These are phyloP conservation scores for Xylariaceae sp. DNA, from an alignment of 2,329 filamentous ascomycete genomes.

Conservation along the genomic window DNA sequence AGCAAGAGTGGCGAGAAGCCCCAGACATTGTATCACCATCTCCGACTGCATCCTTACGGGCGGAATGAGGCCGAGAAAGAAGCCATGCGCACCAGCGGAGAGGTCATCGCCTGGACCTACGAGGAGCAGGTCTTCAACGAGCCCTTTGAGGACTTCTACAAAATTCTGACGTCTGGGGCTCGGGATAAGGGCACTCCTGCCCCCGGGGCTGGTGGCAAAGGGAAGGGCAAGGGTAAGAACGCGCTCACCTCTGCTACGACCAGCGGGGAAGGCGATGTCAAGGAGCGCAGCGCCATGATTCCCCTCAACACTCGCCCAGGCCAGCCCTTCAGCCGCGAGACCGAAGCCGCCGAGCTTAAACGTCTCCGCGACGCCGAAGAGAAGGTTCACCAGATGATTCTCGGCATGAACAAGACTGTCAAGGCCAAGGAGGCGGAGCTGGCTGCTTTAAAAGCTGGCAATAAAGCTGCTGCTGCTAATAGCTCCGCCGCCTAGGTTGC, in stretches of 20 bases:
- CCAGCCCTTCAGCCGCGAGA: conserved; percentile 76
- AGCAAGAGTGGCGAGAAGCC: conserved; percentile 90
- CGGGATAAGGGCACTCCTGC: conserved; percentile 55
- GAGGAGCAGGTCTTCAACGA: conserved; percentile 98
- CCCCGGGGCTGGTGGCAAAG: conserved; percentile 56
- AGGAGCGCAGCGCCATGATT: conserved; percentile 75
- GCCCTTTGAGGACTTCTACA: conserved; percentile 90
- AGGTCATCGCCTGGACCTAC: conserved; percentile 81
- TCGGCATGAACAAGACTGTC: conserved; percentile 65
- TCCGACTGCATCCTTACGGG: conserved; percentile 90
- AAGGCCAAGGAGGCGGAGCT: conserved; percentile 70
- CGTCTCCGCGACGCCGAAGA: conserved; percentile 68
- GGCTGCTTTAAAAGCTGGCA: conserved; percentile 64
- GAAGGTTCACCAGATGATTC: conserved; percentile 67
- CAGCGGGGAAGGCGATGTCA: conserved; percentile 46
- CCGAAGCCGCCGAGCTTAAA: conserved; percentile 68
- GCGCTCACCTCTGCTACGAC: conserved; percentile 16
- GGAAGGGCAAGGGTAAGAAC: conserved; percentile 60
- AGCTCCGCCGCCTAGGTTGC: conserved; percentile 33
- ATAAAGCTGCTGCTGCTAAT: conserved; percentile 49
- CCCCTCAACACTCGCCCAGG: conserved; percentile 70
- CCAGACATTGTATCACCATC: conserved; percentile 91
- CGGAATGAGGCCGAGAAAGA: conserved; percentile 77
- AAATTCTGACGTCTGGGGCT: conserved; percentile 78
- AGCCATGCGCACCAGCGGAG: conserved; percentile 63